phyloP scores from a whole-genome alignment of 1,139 yeast species.

The Hyphopichia wangnamkhiaoensis region DNA sequence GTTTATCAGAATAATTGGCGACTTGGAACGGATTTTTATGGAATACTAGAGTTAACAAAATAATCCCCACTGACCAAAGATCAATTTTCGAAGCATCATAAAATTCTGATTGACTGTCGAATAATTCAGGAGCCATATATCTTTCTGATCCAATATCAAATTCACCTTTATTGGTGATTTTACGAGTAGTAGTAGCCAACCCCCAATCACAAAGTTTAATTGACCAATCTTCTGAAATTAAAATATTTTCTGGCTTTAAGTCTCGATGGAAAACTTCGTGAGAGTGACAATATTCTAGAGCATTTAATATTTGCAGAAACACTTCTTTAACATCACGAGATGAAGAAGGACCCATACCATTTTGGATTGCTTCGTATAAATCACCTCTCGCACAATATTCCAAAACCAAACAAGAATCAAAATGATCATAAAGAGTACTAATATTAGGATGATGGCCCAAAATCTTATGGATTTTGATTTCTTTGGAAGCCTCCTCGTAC shows the following conservation, averaged over 20 bases:
- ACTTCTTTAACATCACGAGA: conserved; percentile 75
- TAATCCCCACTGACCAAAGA: conserved; percentile 91
- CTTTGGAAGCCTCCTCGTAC: conserved; percentile 73
- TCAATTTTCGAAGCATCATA: conserved; percentile 90
- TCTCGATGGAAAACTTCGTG: conserved; percentile 81
- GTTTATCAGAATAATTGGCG: conserved; percentile 82
- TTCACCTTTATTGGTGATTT: conserved; percentile 56
- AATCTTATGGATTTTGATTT: conserved; percentile 70
- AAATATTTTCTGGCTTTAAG: conserved; percentile 85
- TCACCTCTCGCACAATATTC: conserved; percentile 94
- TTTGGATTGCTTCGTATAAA: conserved; percentile 86
- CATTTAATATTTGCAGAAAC: conserved; percentile 72
- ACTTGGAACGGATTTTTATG: conserved; percentile 87
- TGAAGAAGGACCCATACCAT: conserved; percentile 77
- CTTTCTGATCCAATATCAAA: conserved; percentile 93
- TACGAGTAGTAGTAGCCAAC: conserved; percentile 67
- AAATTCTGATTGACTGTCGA: conserved; percentile 57
- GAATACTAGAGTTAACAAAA: conserved; percentile 80
- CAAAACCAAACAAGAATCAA: conserved; percentile 77
- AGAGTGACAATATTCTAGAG: conserved; percentile 75
- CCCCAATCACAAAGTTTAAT: conserved; percentile 93
- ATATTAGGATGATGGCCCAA: conserved; percentile 69
- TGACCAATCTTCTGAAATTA: conserved; percentile 76
- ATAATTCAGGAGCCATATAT: conserved; percentile 96
- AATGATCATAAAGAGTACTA: conserved; percentile 69